A percentile compares a stretch with the other conserved stretches of the same genome.
Conservation (phyloP, 176 grass and related monocot species). For the Oryza officinalis region DNA sequence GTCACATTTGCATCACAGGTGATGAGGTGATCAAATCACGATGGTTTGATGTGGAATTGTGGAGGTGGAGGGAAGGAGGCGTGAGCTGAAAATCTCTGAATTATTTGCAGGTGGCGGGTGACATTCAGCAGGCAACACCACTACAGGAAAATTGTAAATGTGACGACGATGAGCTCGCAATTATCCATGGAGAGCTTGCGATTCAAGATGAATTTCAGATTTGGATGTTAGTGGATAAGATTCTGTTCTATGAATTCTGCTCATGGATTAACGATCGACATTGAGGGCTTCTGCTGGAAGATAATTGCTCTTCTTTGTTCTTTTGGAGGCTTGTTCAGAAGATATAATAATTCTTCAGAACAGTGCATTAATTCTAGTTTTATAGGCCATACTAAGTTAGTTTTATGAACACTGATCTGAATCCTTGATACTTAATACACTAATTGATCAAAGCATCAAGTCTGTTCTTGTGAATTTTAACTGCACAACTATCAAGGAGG, state of each 20-base stretch:
- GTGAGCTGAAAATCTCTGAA: conserved; percentile 40
- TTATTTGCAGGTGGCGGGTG: conserved; percentile 37
- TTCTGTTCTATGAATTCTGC: background rate
- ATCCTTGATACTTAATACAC: background rate
- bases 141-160: no score
- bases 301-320: background rate
- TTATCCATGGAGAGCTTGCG: background rate
- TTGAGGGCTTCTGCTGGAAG: background rate
- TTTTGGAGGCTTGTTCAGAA: background rate
- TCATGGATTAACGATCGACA: no score
- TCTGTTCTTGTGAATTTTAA: background rate
- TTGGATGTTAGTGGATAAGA: conserved; percentile 1
- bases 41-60: background rate
- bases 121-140: conserved; percentile 19
- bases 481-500: background rate
- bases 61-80: background rate
- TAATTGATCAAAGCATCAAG: no score
- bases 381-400: background rate
- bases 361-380: background rate
- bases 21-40: conserved; percentile 13
- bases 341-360: background rate
- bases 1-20: background rate
- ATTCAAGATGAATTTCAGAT: conserved; percentile 9
- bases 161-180: background rate
- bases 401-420: background rate